Conservation (phyloP, 106 monocot genomes). For the Phalaenopsis equestris region DNA sequence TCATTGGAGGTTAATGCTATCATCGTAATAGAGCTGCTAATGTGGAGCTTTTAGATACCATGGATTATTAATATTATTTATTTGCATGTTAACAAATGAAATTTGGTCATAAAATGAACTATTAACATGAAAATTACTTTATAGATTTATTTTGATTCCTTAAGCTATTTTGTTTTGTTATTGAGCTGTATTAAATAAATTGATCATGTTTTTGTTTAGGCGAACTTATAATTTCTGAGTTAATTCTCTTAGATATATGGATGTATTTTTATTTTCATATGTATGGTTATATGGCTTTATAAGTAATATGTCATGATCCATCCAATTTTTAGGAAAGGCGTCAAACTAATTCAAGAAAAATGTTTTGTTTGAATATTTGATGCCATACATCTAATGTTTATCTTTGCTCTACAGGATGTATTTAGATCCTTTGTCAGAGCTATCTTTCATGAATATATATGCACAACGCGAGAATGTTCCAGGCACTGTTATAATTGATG, state of each 20-base stretch:
- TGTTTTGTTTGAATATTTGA: not conserved
- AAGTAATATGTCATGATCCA: not conserved
- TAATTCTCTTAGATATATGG: not conserved
- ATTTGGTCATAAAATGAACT: not conserved
- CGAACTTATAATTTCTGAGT: not conserved
- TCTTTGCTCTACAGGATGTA: conserved; percentile 36
- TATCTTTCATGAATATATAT: conserved; percentile 80
- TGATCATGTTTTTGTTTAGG: no score
- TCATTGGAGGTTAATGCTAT: not conserved
- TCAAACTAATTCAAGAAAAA: not conserved
- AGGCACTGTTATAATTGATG: conserved; percentile 84
- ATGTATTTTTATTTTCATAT: no score
- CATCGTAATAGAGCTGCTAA: not conserved
- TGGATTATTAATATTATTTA: not conserved
- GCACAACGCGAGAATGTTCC: conserved; percentile 58
- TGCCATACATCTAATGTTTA: not conserved
- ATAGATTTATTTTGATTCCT: not conserved
- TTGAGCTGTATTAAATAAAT: no score
- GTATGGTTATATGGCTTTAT: not conserved
- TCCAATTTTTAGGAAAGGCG: not conserved
- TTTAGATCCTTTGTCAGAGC: conserved; percentile 34
- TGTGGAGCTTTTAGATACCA: not conserved
- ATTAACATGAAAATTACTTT: not conserved
- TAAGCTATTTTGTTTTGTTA: not conserved
- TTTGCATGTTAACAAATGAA: not conserved